Base-by-base conservation (phyloP, 768 basidiomycete genomes). In the Epithele typhae region DNA sequence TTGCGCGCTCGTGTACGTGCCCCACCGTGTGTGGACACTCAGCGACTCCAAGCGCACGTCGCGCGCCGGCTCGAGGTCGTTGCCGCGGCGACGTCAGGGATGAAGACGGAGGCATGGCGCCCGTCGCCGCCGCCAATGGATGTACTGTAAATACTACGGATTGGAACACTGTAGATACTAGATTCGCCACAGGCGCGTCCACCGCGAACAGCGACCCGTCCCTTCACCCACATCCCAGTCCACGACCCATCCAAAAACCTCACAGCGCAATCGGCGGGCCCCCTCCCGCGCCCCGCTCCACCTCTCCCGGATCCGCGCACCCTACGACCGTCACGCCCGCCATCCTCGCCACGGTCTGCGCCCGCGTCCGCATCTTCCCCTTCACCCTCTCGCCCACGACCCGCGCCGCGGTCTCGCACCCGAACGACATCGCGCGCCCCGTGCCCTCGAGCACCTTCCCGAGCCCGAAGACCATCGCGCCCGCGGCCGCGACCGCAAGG, bases 401-500 rank as follows among this genome's bases (percentile, higher is more conserved):
- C 15, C n/a, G 9, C 35, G 35, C 6, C 7, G 18, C 8, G 17
- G 15, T 7, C 12, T 50, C 49, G 6, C 43, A 39, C 24, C 43
- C 43, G 25, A 32, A n/a, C 24, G 43, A 11, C 5, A 50, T 24
- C 14, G 37, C 43, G 30, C 40, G 39, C 25, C 49, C 49, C 21
- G 41, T 19, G 19, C 33, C 43, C 43, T 50, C 49, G 24, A 44
- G 25, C 24, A 51, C 15, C 34, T 46, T 45, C 35, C 49, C 49
- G 18, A 14, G 15, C n/a, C 49, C 49, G 39, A 45, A 51, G 15
- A 50, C 33, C 24, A 41, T 35, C 12, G 21, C 39, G 25, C 40
- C 39, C 25, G 40, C 12, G 10, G 22, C 44, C 14, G 42, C 48
- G 36, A 49, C 25, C 7, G 37, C 48, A 11, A 37, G 42, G 19